These are phyloP conservation scores for Boletus rubescentipes DNA, from an alignment of 768 basidiomycete species.

Conservation along the genomic window DNA sequence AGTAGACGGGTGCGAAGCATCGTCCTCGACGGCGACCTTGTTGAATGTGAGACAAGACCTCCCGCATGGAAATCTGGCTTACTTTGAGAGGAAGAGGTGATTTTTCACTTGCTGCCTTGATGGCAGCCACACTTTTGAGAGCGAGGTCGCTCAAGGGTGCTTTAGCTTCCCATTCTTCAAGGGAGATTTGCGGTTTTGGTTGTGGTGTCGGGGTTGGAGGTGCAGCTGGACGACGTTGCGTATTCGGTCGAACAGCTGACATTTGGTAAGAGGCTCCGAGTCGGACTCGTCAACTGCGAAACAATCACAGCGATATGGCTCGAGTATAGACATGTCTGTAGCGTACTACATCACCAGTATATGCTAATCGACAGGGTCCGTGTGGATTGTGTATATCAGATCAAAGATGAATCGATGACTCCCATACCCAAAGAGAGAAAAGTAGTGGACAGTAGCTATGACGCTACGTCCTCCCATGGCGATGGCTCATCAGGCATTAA, in stretches of 20 bases:
- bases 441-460: neutral
- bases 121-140: conserved; percentile 56
- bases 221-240: conserved; percentile 29
- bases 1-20: conserved; percentile 34
- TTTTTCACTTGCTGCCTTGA: conserved; percentile 63
- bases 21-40: conserved; percentile 44
- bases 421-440: neutral
- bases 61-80: conserved; percentile 16
- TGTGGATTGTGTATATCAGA: conserved; percentile 2
- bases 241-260: conserved; percentile 21
- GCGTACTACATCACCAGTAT: conserved; percentile 9
- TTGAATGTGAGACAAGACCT: conserved; percentile 31
- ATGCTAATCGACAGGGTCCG: neutral
- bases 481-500: conserved; percentile 31
- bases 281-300: conserved; percentile 10
- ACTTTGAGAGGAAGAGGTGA: conserved; percentile 78
- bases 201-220: conserved; percentile 28
- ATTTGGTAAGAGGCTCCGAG: conserved; percentile 11
- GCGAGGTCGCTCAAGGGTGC: conserved; percentile 74
- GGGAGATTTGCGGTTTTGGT: conserved; percentile 50
- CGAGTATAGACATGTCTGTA: conserved; percentile 1
- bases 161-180: conserved; percentile 92
- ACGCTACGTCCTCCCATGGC: conserved; percentile 28
- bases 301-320: neutral
- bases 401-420: conserved; percentile 3